Base-by-base conservation (phyloP, 805 yeast genomes). In the Kazachstania taianensis region DNA sequence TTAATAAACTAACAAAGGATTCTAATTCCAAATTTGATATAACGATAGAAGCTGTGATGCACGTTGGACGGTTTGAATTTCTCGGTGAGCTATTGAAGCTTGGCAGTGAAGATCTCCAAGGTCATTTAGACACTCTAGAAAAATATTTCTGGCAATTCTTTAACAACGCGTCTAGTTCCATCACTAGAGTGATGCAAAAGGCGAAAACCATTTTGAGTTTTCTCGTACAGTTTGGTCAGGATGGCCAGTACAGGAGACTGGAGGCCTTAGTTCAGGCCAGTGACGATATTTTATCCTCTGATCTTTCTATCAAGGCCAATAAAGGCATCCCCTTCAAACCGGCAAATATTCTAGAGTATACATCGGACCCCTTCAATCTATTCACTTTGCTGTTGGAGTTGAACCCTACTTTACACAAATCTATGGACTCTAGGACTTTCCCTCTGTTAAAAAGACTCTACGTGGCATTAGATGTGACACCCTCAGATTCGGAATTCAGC, bases 341-440 rank as follows among this genome's bases (percentile, higher is more conserved):
- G 3, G 37, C 45, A 2, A 60, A 62, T 31, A 42, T 70, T 2
- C 28, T 67, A 9, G 53, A 51, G 7, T 50, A 53, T 26, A 42
- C 45, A 32, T 25, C 40, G 2, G 49, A 64, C 12, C 63, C 69
- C 1, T 42, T 62, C 20, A 55, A 51, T 1, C 41, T 74, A 20
- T 55, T 71, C 0, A 57, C 67, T 7, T 49, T 58, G 16, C 54
- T 73, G 3, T 50, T 79, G 12, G 82, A 76, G 42, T 60, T 73
- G 28, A 78, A 79, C 48, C 64, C 69, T 1, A 56, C 58, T 9
- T 62, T 78, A 2, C 78, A 76, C 43, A 46, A 59, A 32, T 65
- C 73, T 5, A 50, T 59, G 17, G 65, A 62, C 3, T 58, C 61
- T 28, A 28, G 15, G 4, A 53, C 78, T 5, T 59, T 60, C 39